A percentile compares a stretch with the other conserved stretches of the same genome.
Conservation (phyloP, 2,329 filamentous ascomycete species). For the Westerdykella aurantiaca region DNA sequence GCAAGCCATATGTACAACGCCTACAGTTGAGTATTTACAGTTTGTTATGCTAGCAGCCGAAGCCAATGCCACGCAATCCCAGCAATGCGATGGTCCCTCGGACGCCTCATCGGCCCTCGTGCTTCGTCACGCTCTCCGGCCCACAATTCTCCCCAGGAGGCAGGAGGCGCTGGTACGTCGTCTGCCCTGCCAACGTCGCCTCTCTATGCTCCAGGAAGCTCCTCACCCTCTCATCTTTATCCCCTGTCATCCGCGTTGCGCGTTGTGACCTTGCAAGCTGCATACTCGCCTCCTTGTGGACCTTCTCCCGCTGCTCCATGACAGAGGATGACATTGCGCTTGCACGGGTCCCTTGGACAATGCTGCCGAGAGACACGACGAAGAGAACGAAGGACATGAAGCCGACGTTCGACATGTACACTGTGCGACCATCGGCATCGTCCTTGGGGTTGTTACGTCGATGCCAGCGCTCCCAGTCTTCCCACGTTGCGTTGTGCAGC, state of each 20-base stretch:
- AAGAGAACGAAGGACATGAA: conserved; percentile 70
- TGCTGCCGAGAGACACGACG: conserved; percentile 62
- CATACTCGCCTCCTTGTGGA: conserved; percentile 61
- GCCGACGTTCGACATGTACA: conserved; percentile 70
- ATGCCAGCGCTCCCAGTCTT: conserved; percentile 76
- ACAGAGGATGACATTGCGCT: conserved; percentile 57
- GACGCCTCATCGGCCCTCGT: not conserved
- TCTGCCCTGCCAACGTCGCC: conserved; percentile 38
- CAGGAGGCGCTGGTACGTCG: conserved; percentile 42
- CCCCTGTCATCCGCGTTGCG: conserved; percentile 45
- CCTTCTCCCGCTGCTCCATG: conserved; percentile 60
- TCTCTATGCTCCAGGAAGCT: conserved; percentile 61
- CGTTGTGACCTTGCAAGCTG: conserved; percentile 53
- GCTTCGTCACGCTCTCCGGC: conserved; percentile 37
- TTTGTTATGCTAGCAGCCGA: too few relatives aligned
- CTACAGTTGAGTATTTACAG: not conserved
- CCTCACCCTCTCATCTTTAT: conserved; percentile 57
- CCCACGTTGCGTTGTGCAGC: conserved; percentile 85
- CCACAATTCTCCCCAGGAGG: conserved; percentile 44
- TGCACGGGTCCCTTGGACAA: conserved; percentile 67
- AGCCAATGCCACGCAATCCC: too few relatives aligned
- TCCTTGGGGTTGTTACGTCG: conserved; percentile 16
- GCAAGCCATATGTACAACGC: conserved; percentile 13
- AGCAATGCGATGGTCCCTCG: too few relatives aligned
- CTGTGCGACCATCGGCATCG: conserved; percentile 40